Evolutionary conservation across 108 stramenopile genomes (phyloP), one percentile per base, ranked within the genome.

Genomic region (Pseudonitzschia delicatissima): DNA sequence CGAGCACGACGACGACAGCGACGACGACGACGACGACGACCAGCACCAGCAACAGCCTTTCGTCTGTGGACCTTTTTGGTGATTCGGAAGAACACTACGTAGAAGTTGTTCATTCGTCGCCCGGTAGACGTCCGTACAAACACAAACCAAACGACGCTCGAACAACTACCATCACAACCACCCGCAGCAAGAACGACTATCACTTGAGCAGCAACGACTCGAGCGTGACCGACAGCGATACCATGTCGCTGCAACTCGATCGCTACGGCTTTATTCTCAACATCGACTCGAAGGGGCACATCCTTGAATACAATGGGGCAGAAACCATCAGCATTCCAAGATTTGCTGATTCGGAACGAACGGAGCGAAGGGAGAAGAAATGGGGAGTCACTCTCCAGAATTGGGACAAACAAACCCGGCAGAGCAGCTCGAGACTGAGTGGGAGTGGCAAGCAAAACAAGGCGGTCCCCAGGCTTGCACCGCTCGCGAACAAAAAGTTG

Each of bases 201-300:
- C 21, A 53, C 26, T 23, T 23, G 13, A 6, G 21, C 29, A 31
- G 12, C 29, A 53, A 32, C 5, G 6, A 12, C 6, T 15, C 2
- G 11, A 35, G 15, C 33, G 17, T 31, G 2, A 31, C 9, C 15
- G 33, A 3, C 2, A 55, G 0, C 32, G 32, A 17, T 28, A 55
- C 5, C 0, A 64, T 64, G 48, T 21, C 74, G 21, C 50, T 59
- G 25, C 49, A 69, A 52, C 44, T 91, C 52, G 78, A 88, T 74
- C 66, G 77, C 52, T 85, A 67, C 73, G 77, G 85, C 31, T 88
- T 88, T 51, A 83, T 84, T 67, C 12, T 62, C 27, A 84, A 84
- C 51, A 74, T 84, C 45, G 79, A 84, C 47, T 35, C 50, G 1
- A 52, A 71, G 20, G 79, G 79, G 12, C 34, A 64, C 23, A 58